Percentiles rank a stretch among this genome's conserved stretches.
These are phyloP conservation scores for Aspergillus udagawae DNA, from an alignment of 2,329 filamentous ascomycete species.

Conservation along the genomic window DNA sequence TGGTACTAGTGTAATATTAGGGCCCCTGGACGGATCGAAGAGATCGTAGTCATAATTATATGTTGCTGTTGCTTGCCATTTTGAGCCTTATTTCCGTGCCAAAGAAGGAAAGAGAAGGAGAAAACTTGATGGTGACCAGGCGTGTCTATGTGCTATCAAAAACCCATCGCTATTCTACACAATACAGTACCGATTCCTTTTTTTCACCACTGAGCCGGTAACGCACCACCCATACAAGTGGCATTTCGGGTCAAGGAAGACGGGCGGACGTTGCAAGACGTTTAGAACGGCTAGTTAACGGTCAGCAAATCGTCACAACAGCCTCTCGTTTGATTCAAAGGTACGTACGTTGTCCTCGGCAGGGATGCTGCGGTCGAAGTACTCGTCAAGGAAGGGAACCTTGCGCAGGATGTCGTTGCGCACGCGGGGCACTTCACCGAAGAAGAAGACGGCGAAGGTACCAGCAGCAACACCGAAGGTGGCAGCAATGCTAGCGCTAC, in stretches of 20 bases:
- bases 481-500: conserved; percentile 46
- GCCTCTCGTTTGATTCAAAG: background rate
- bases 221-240: conserved; percentile 11
- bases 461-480: conserved; percentile 56
- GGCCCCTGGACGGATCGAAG: background rate
- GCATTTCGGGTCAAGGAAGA: conserved; percentile 5
- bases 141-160: conserved; percentile 36
- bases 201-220: conserved; percentile 10
- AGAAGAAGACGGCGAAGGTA: conserved; percentile 60
- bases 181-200: conserved; percentile 18
- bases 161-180: conserved; percentile 38
- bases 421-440: conserved; percentile 60
- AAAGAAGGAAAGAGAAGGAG: background rate
- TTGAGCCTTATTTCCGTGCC: background rate
- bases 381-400: conserved; percentile 54
- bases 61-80: background rate
- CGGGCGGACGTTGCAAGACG: conserved; percentile 10
- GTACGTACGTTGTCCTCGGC: conserved; percentile 58
- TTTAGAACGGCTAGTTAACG: conserved; percentile 34
- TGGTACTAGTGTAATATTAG: background rate
- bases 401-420: conserved; percentile 60
- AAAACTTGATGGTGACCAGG: background rate
- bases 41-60: background rate
- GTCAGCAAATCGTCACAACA: conserved; percentile 16
- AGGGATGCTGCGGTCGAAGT: conserved; percentile 55